Evolutionary conservation across 1,284 basidiomycete species (phyloP), one percentile per base, ranked within the genome.

Genomic region (Naganishia liquefaciens): DNA sequence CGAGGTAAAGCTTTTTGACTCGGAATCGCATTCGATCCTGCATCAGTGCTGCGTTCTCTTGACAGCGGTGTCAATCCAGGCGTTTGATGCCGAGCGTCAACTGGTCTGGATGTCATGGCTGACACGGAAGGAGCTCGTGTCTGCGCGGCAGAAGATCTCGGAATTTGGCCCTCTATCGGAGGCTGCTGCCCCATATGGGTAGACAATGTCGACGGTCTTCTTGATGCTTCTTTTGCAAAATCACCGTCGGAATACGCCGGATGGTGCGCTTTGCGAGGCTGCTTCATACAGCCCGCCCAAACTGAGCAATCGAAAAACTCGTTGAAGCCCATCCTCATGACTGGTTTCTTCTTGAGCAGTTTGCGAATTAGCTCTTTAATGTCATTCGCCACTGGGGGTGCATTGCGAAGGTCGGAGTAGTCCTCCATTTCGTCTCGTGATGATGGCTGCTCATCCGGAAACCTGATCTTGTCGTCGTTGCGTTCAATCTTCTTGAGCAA

Each of bases 401-500:
- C 11, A 54, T 64, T 37, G 7, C 47, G 46, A 49, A 60, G 43
- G 21, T 60, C 55, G 6, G 55, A 60, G 30, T 60, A 60, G 15
- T 46, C 50, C 11, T 50, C 33, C 50, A 51, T 51, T 37, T 65
- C 63, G 9, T 52, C 63, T 5, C 52, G 39, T 4, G 63, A 55
- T 17, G 52, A 61, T 2, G 73, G 71, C 37, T 75, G 73, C 74
- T 98, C 95, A 73, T 98, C 95, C 0, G 93, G 93, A 70, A 98
- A 97, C 75, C 88, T 90, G 75, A 99, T 88, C 44, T 76, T 73
- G 68, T 85, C 84, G 65, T 84, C 81, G 27, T 90, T 89, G 40
- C 85, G 84, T 74, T 98, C 94, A 69, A 99, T 98, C 83, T 88
- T 90, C 80, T 91, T 90, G 52, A 97, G 82, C 11, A 99, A 84